These are phyloP conservation scores for Pythium brassicae DNA, from an alignment of 352 stramenopile genomes.

Conservation along the genomic window DNA sequence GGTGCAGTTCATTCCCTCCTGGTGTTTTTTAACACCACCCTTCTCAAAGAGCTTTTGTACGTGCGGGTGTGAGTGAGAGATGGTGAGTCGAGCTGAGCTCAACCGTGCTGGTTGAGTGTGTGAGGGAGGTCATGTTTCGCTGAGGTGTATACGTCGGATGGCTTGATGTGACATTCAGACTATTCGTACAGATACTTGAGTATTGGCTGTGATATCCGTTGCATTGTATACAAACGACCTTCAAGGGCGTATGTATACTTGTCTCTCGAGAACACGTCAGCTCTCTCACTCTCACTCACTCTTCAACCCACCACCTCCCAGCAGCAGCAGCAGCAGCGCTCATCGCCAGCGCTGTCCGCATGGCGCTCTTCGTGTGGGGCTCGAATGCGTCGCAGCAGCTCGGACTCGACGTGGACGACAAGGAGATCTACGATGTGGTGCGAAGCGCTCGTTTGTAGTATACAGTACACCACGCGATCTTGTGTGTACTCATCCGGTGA, in stretches of 20 bases:
- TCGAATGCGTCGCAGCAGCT: slow-evolving; percentile 72
- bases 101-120: no score
- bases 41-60: slow-evolving; percentile 1
- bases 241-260: no score
- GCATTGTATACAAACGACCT: no score
- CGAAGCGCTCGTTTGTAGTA: background rate
- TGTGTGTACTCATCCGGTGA: background rate
- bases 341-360: slow-evolving; percentile 10
- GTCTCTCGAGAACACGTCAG: no score
- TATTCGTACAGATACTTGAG: no score
- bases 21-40: slow-evolving; percentile 18
- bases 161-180: no score
- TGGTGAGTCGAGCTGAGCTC: no score
- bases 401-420: slow-evolving; percentile 39
- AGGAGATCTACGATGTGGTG: slow-evolving; percentile 58
- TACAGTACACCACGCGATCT: no score
- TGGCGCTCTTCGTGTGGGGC: slow-evolving; percentile 79
- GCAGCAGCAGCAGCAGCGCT: background rate
- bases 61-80: background rate
- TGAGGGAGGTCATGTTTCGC: no score
- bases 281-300: background rate
- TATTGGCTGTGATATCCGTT: no score
- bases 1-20: slow-evolving; percentile 2
- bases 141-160: no score
- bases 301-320: background rate